Percentiles rank a stretch among this genome's conserved stretches.
Conservation (phyloP, 2,329 filamentous ascomycete genomes). For the Diaporthe citri region DNA sequence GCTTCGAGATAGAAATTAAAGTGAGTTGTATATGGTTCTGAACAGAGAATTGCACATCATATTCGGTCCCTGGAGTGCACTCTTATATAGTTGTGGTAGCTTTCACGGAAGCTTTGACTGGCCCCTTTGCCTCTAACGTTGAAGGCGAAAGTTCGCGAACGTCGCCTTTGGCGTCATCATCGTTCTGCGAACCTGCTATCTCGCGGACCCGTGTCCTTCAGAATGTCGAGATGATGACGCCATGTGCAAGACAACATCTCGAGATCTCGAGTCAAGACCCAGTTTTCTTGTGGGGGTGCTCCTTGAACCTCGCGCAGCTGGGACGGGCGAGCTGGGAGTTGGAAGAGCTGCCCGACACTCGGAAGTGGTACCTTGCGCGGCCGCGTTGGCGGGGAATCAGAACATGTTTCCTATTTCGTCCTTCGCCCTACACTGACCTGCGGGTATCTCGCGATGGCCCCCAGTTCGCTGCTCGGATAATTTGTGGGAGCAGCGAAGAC, state of each 20-base stretch:
- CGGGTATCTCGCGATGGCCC: not conserved
- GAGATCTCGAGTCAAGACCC: conserved; percentile 26
- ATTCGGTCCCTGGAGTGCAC: not conserved
- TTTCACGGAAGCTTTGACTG: not conserved
- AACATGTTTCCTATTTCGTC: not conserved
- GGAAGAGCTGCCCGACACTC: not conserved
- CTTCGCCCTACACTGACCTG: too few relatives aligned
- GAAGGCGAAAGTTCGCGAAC: not conserved
- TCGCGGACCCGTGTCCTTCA: not conserved
- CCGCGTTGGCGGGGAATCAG: conserved; percentile 3
- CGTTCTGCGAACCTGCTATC: not conserved
- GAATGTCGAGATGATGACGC: conserved; percentile 36
- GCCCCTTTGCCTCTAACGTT: not conserved
- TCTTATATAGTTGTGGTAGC: not conserved
- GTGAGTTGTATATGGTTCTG: not conserved
- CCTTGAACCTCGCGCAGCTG: not conserved
- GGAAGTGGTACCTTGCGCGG: not conserved
- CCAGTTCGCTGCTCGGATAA: conserved; percentile 7
- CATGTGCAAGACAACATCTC: conserved; percentile 33
- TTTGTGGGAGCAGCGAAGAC: conserved; percentile 21
- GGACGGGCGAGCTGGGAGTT: not conserved
- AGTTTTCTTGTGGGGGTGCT: not conserved
- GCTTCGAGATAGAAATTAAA: not conserved
- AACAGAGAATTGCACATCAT: not conserved
- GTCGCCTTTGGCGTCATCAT: not conserved